Conservation (phyloP, 2,329 filamentous ascomycete genomes). For the Ophiostoma sp. region DNA sequence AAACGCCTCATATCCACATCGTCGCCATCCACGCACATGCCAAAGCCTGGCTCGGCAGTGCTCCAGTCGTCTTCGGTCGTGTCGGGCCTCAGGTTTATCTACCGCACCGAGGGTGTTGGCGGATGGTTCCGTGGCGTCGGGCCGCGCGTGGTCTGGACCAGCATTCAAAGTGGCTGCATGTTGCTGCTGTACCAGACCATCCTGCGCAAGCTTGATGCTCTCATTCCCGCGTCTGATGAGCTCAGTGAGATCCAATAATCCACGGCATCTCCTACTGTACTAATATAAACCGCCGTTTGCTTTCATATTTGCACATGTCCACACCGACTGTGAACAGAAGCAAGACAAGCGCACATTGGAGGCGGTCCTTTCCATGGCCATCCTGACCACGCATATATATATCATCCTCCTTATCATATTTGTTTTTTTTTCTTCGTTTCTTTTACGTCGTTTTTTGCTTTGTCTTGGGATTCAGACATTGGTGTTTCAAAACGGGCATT, state of each 20-base stretch:
- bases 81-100: slow-evolving; percentile 79
- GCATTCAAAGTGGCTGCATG: slow-evolving; percentile 95
- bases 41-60: slow-evolving; percentile 69
- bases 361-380: background rate
- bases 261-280: background rate
- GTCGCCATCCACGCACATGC: slow-evolving; percentile 76
- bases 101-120: slow-evolving; percentile 77
- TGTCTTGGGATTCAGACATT: slow-evolving; percentile 5
- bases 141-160: slow-evolving; percentile 91
- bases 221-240: slow-evolving; percentile 35
- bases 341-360: background rate
- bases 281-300: background rate
- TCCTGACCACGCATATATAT: background rate
- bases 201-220: slow-evolving; percentile 65
- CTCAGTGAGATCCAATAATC: slow-evolving; percentile 14
- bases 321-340: background rate
- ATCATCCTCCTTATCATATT: background rate
- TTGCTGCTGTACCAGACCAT: slow-evolving; percentile 89
- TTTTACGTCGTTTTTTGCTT: background rate
- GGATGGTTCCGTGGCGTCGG: slow-evolving; percentile 96
- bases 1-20: slow-evolving; percentile 81
- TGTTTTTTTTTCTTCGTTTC: background rate
- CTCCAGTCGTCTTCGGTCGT: slow-evolving; percentile 87
- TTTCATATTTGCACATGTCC: background rate
- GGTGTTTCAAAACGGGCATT: background rate